Evolutionary conservation across 306 rosid species (phyloP).

Genomic region (Malus orientalis): DNA sequence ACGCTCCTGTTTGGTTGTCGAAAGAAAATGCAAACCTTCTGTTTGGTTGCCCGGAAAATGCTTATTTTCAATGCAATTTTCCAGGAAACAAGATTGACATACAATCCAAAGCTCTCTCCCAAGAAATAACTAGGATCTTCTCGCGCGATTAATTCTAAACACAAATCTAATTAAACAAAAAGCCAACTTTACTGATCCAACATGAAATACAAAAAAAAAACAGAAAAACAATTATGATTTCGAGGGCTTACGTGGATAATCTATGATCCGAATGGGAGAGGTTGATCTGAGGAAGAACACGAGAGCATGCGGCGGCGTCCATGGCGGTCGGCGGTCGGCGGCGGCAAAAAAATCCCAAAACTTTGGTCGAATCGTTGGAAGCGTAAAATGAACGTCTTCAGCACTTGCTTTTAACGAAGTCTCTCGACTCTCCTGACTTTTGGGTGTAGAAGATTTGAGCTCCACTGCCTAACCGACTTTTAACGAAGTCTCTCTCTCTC

Average conservation of each 20-base stretch:
- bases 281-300: slow-evolving; percentile 17
- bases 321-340: slow-evolving; percentile 16
- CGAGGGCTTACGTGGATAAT: slow-evolving; percentile 33
- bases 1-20: not conserved
- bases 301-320: slow-evolving; percentile 32
- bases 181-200: not conserved
- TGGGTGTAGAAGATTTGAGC: not conserved
- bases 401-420: not conserved
- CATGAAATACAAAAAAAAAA: not conserved
- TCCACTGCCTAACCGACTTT: not conserved
- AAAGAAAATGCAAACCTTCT: not conserved
- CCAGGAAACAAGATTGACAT: not conserved
- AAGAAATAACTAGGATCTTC: not conserved
- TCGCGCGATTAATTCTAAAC: not conserved
- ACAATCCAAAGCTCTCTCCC: not conserved
- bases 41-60: no score
- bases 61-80: not conserved
- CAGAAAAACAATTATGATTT: not conserved
- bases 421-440: not conserved
- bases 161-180: not conserved
- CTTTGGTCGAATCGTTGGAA: not conserved
- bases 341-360: not conserved
- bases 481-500: no score
- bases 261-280: slow-evolving; percentile 21
- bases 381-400: not conserved